Conservation (phyloP, 2,329 filamentous ascomycete genomes). For the Claviceps lovelessii region DNA sequence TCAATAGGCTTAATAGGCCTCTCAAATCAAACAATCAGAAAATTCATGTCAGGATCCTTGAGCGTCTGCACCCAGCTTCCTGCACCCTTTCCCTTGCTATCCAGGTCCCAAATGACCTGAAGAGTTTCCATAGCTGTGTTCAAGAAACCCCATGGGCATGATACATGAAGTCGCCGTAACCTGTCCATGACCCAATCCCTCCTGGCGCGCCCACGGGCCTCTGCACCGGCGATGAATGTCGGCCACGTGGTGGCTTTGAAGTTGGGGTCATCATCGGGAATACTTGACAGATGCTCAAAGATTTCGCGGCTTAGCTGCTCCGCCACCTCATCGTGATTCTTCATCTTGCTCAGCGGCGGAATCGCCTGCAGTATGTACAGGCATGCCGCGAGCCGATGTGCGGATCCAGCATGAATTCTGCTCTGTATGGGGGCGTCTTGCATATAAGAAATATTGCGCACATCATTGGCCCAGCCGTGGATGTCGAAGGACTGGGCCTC, state of each 20-base stretch:
- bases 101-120: constrained; percentile 27
- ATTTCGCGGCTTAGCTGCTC: constrained; percentile 29
- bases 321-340: constrained; percentile 14
- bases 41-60: constrained; percentile 26
- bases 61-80: constrained; percentile 31
- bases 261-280: constrained; percentile 34
- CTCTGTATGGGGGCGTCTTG: constrained; percentile 21
- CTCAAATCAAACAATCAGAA: constrained; percentile 25
- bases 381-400: constrained; percentile 29
- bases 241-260: constrained; percentile 45
- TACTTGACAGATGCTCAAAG: constrained; percentile 29
- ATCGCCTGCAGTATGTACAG: constrained; percentile 31
- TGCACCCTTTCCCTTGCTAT: constrained; percentile 16
- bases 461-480: constrained; percentile 24
- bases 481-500: constrained; percentile 27
- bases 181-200: constrained; percentile 36
- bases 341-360: constrained; percentile 14
- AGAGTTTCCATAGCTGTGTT: constrained; percentile 32
- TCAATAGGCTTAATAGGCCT: too few species aligned
- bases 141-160: constrained; percentile 35
- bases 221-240: constrained; percentile 40
- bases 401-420: constrained; percentile 26
- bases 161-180: constrained; percentile 24
- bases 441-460: constrained; percentile 20
- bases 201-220: constrained; percentile 26